Evolutionary conservation across 2,329 filamentous ascomycete genomes (phyloP).

Genomic region (Mycocentrospora acerina): DNA sequence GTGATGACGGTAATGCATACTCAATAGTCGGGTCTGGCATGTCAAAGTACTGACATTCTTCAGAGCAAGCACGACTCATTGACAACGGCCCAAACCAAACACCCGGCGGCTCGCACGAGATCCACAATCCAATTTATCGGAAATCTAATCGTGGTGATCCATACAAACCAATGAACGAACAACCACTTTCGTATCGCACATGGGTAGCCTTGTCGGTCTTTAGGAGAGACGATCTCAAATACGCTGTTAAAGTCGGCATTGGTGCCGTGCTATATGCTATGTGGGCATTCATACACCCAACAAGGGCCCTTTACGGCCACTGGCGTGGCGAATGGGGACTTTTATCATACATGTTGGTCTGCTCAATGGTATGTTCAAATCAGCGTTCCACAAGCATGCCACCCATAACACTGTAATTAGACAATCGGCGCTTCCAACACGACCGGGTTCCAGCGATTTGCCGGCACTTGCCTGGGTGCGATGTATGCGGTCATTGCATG

Average conservation of each 20-base stretch:
- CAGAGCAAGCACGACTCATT: conserved; percentile 26
- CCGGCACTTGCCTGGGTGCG: conserved; percentile 83
- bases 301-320: conserved; percentile 76
- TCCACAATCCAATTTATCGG: conserved; percentile 38
- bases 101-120: conserved; percentile 35
- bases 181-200: conserved; percentile 49
- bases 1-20: conserved; percentile 21
- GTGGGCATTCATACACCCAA: conserved; percentile 79
- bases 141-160: conserved; percentile 28
- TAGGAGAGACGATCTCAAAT: conserved; percentile 67
- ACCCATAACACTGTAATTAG: conserved; percentile 2
- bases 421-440: conserved; percentile 96
- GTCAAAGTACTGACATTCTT: conserved; percentile 7
- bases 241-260: conserved; percentile 89
- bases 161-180: conserved; percentile 30
- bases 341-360: conserved; percentile 96
- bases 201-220: conserved; percentile 60
- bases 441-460: conserved; percentile 81
- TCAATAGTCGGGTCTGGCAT: not conserved
- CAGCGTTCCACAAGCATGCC: not conserved
- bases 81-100: conserved; percentile 29
- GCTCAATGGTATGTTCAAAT: conserved; percentile 66
- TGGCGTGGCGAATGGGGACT: conserved; percentile 98
- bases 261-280: conserved; percentile 87
- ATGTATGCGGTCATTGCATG: conserved; percentile 74